Base-by-base conservation (phyloP, 305 asterid genomes). In the Solanum hybrid region DNA sequence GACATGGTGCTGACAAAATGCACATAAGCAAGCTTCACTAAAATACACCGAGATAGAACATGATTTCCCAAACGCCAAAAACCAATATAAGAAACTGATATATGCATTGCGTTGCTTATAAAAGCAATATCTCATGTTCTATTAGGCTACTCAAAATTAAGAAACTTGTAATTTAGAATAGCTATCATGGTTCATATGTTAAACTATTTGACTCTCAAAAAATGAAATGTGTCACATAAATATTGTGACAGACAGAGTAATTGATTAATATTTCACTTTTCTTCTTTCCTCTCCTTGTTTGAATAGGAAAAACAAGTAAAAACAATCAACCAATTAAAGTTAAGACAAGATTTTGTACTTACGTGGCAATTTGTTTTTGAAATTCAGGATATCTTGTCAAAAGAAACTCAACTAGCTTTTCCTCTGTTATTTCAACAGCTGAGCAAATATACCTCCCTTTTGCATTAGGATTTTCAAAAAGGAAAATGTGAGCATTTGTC, bases 381-480 rank as follows among this genome's bases (percentile, higher is more conserved):
- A 93, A 93, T 84, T 93, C 89, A 0, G 94, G 92, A 29, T 93
- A 93, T 91, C 89, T 89, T 0, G 89, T 3, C 3, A 94, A 89
- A 4, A 93, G 89, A 39, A 93, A 90, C 27, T 93, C 91, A 57
- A 45, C 29, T 41, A 94, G 78, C 26, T 93, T 89, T 10, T 89
- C 90, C 1, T 90, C 75, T n/a, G 90, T 82, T 68, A 89, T 89
- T 57, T 93, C 92, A 15, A 89, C 79, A 4, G 89, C 91, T 8
- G 92, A 51, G 13, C 92, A 89, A 31, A 93, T 77, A 78, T 94
- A 94, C 29, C 96, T 90, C 33, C 95, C 95, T 89, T 93, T 93
- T 2, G 95, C 94, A 26, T 90, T 89, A 8, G 93, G 92, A 80
- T 91, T 33, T 83, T 94, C 94, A 31, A 93, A 89, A 29, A 94